These are phyloP conservation scores for Larix kaempferi DNA, from an alignment of 75 land plant species.

Conservation along the genomic window DNA sequence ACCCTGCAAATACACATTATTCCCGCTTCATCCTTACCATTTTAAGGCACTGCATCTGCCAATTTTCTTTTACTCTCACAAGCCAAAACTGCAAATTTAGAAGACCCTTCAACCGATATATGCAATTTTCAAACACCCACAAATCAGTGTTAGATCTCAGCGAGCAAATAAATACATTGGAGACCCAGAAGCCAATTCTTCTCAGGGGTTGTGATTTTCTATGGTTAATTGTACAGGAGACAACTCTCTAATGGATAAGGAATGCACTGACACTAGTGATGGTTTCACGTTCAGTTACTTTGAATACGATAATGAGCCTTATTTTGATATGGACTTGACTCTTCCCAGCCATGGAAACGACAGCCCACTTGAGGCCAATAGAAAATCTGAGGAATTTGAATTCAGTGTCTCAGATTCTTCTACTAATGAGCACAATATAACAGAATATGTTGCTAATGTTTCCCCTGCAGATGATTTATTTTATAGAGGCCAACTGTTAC, in stretches of 20 bases:
- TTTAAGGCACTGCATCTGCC: too few species aligned
- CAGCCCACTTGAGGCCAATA: not conserved
- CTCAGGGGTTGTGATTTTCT: not conserved
- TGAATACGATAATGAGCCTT: constrained; percentile 6
- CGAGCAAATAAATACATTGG: not conserved
- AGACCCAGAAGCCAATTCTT: not conserved
- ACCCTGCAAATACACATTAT: too few species aligned
- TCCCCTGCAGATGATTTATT: constrained; percentile 77
- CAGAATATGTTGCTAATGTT: not conserved
- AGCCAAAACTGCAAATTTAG: too few species aligned
- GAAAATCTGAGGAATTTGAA: not conserved
- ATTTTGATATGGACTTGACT: not conserved
- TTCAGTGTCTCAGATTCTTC: not conserved
- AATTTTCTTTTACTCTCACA: too few species aligned
- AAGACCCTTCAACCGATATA: not conserved
- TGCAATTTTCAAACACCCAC: not conserved
- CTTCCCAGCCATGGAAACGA: too few species aligned
- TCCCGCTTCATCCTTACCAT: too few species aligned
- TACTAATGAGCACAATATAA: not conserved
- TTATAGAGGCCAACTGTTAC: constrained; percentile 70
- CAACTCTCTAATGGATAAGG: not conserved
- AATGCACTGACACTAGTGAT: not conserved
- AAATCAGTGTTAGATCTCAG: too few species aligned
- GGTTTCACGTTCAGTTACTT: constrained; percentile 5
- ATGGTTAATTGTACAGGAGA: not conserved